phyloP scores from a whole-genome alignment of 208 protist genomes.

The Crithidia fasciculata region DNA sequence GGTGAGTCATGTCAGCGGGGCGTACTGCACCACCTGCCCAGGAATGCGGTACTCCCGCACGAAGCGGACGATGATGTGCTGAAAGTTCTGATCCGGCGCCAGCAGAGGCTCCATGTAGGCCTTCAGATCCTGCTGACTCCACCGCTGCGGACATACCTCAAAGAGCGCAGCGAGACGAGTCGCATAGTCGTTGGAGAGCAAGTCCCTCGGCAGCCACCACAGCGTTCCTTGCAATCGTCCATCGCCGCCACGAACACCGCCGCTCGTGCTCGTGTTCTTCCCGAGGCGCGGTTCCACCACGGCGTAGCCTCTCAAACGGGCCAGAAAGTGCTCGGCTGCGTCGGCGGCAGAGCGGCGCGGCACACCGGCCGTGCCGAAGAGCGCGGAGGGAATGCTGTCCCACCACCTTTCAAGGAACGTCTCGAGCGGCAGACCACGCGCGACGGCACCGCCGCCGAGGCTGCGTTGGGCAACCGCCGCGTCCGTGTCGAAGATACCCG shows the following conservation, averaged over 20 bases:
- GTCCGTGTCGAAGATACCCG: constrained; percentile 40
- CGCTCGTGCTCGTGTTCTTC: not conserved
- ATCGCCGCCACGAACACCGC: not conserved
- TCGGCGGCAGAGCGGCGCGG: constrained; percentile 12
- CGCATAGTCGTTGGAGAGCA: constrained; percentile 43
- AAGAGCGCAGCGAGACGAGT: constrained; percentile 57
- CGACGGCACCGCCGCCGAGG: constrained; percentile 11
- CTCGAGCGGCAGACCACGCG: constrained; percentile 40
- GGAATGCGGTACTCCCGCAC: constrained; percentile 71
- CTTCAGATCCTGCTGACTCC: constrained; percentile 44
- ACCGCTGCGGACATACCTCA: constrained; percentile 50
- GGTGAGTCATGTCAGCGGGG: constrained; percentile 32
- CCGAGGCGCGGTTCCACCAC: constrained; percentile 24
- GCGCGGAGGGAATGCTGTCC: constrained; percentile 35
- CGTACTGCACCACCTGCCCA: constrained; percentile 61
- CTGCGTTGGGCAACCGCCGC: constrained; percentile 7
- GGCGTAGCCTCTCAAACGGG: constrained; percentile 42
- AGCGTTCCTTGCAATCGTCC: constrained; percentile 17
- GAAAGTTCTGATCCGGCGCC: constrained; percentile 49
- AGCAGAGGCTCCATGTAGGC: constrained; percentile 69
- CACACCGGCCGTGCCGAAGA: constrained; percentile 34
- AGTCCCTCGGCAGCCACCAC: constrained; percentile 55
- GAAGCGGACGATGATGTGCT: constrained; percentile 57
- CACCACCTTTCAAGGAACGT: constrained; percentile 40
- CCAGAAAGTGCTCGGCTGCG: constrained; percentile 27